Percentiles rank a stretch among this genome's conserved stretches.
These are phyloP conservation scores for Saprolegnia parasitica DNA, from an alignment of 352 stramenopile species.

Conservation along the genomic window DNA sequence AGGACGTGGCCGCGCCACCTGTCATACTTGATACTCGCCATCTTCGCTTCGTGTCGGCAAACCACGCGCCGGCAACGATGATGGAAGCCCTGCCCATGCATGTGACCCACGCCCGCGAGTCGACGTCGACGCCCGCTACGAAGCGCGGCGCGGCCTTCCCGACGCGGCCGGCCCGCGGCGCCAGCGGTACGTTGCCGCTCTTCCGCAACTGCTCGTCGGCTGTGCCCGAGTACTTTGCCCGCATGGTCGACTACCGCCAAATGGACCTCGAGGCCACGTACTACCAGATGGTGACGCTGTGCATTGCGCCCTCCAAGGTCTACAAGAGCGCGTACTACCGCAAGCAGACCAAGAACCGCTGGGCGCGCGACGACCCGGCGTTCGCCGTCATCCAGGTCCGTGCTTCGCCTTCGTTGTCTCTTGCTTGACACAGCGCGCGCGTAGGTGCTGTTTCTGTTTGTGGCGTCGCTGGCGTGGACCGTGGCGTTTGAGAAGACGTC, in stretches of 20 bases:
- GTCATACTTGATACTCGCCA: not conserved
- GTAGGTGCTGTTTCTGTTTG: constrained; percentile 34
- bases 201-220: constrained; percentile 64
- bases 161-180: not conserved
- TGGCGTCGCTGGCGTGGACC: constrained; percentile 71
- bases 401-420: constrained; percentile 74
- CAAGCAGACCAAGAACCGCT: constrained; percentile 98
- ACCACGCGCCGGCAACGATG: not conserved
- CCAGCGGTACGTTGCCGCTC: constrained; percentile 29
- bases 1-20: not conserved
- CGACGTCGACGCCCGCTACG: not conserved
- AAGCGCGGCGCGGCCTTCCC: not conserved
- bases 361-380: constrained; percentile 95
- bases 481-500: constrained; percentile 63
- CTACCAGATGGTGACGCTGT: constrained; percentile 87
- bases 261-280: constrained; percentile 87
- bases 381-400: constrained; percentile 92
- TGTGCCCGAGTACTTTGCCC: constrained; percentile 78
- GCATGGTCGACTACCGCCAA: constrained; percentile 74
- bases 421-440: constrained; percentile 1
- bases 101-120: not conserved
- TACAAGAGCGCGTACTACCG: constrained; percentile 86
- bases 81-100: constrained; percentile 18
- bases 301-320: constrained; percentile 75
- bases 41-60: not conserved